Base-by-base conservation (phyloP, 441 rosid species). In the Arabidopsis lyrata region DNA sequence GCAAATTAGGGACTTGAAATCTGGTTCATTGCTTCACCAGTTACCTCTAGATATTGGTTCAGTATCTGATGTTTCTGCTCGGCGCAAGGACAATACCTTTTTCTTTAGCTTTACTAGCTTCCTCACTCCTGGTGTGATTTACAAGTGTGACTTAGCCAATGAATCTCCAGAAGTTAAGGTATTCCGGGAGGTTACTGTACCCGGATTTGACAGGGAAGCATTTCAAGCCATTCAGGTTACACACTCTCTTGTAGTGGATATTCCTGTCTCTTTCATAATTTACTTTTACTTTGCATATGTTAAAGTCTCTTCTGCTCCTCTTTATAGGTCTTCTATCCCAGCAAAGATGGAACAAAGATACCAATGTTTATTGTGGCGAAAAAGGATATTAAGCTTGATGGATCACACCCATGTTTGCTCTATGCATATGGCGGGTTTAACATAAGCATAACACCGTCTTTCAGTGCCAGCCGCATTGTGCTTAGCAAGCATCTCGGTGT, bases 351-450 rank as follows among this genome's bases (percentile, higher is more conserved):
- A 63, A 87, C 92, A 52, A 83, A 83, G 86, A 84, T 95, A 66
- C 99, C 98, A 5, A 82, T 86, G 80, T 93, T 93, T 81, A 76
- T 95, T 48, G 97, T 93, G 64, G 86, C 90, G 15, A 85, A 77
- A 79, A 88, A 85, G 83, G 81, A 83, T 70, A 80, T 87, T 39
- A 74, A 79, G 73, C 67, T 92, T 77, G 95, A 93, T 83, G 94
- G 99, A 75, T 89, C 99, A 57, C 90, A 90, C 68, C 96, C 97
- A 35, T 95, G 97, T 74, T 85, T 95, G 83, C 80, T 93, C 14
- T 95, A 88, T 77, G 99, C 88, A 63, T 95, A 95, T 75, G 99
- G 99, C 56, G 99, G 99, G 63, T 95, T 95, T 73, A 89, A 86
- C 83, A 82, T 92, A 79, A 93, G 87, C 67, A 59, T 93, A 16